Evolutionary conservation across 2,329 filamentous ascomycete genomes (phyloP).

Genomic region (Didymosphaeria variabile): DNA sequence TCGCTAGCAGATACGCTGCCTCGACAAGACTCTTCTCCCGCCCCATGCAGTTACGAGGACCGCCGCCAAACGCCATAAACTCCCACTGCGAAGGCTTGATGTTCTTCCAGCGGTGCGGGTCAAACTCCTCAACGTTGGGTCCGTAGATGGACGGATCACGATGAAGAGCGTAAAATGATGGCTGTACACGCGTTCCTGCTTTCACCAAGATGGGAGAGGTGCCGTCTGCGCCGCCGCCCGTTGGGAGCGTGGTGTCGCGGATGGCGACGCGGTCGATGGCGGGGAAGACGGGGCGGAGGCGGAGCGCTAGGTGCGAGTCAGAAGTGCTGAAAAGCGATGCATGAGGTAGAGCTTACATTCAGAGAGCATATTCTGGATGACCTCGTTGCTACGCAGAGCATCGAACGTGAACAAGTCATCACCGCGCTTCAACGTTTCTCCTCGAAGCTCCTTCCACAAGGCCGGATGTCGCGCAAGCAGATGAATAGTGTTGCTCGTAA

Average conservation of each 20-base stretch:
- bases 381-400: constrained; percentile 2
- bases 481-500: constrained; percentile 4
- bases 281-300: constrained; percentile 25
- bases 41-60: constrained; percentile 24
- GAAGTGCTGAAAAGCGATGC: not conserved
- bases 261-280: constrained; percentile 18
- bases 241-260: constrained; percentile 22
- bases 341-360: constrained; percentile 4
- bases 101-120: constrained; percentile 21
- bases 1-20: constrained; percentile 22
- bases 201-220: constrained; percentile 18
- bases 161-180: constrained; percentile 57
- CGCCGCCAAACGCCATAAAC: constrained; percentile 26
- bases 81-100: constrained; percentile 22
- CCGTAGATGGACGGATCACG: constrained; percentile 53
- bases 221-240: constrained; percentile 20
- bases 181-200: constrained; percentile 29
- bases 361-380: constrained; percentile 3
- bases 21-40: constrained; percentile 26
- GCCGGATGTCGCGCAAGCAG: constrained; percentile 2
- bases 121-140: constrained; percentile 18
- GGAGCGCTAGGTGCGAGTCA: constrained; percentile 14
- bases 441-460: constrained; percentile 5
- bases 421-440: not conserved
- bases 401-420: constrained; percentile 3